Conservation (phyloP, 768 basidiomycete species). For the Rubroboletus satanas region DNA sequence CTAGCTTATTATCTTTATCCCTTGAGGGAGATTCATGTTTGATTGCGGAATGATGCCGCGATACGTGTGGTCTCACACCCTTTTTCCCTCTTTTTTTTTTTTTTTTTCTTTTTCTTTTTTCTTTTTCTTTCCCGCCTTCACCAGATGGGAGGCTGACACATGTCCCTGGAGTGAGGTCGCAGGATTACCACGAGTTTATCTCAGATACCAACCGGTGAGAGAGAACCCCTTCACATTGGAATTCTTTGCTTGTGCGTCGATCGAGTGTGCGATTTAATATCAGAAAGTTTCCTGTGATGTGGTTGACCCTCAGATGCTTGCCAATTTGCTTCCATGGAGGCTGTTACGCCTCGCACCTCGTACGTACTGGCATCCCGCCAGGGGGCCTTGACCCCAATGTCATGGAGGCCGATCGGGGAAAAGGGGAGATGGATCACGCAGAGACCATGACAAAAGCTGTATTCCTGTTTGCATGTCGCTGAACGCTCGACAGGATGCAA, state of each 20-base stretch:
- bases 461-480: conserved; percentile 2
- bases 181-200: conserved; percentile 32
- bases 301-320: conserved; percentile 8
- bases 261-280: conserved; percentile 26
- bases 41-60: conserved; percentile 19
- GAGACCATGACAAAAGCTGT: conserved; percentile 6
- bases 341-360: background rate
- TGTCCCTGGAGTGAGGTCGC: conserved; percentile 23
- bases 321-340: conserved; percentile 9
- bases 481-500: conserved; percentile 2
- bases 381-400: background rate
- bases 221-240: conserved; percentile 3
- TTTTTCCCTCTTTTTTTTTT: conserved; percentile 7
- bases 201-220: conserved; percentile 23
- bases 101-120: background rate
- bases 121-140: conserved; percentile 6
- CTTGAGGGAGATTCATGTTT: conserved; percentile 11
- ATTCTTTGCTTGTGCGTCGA: conserved; percentile 18
- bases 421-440: conserved; percentile 13
- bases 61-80: conserved; percentile 19
- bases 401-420: conserved; percentile 2
- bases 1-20: conserved; percentile 20
- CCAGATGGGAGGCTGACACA: conserved; percentile 16
- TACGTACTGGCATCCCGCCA: conserved; percentile 14
- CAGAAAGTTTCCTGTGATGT: conserved; percentile 12